phyloP scores from a whole-genome alignment of 2,329 filamentous ascomycete genomes.

The Allantophomopsis lycopodina region DNA sequence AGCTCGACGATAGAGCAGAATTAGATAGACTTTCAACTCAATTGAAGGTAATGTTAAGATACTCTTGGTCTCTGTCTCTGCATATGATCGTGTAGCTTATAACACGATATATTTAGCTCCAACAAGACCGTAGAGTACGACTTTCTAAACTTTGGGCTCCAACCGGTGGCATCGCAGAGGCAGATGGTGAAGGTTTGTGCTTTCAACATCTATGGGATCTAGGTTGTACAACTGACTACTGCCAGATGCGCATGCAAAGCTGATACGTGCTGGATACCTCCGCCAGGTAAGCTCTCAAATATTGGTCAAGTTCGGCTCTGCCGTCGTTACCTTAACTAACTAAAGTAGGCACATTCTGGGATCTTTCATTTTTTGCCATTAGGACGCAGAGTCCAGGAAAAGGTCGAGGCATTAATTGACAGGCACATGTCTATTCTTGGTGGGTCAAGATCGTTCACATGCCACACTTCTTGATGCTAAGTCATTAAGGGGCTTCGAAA shows the following conservation, averaged over 20 bases:
- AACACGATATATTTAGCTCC: background rate
- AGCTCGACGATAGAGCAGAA: too few species aligned
- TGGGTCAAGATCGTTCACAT: conserved; percentile 18
- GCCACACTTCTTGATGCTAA: conserved; percentile 2
- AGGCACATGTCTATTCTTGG: conserved; percentile 73
- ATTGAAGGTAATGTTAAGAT: too few species aligned
- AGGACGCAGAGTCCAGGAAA: conserved; percentile 75
- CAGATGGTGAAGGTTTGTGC: conserved; percentile 34
- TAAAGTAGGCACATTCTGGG: conserved; percentile 56
- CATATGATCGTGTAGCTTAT: too few species aligned
- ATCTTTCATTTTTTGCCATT: conserved; percentile 88
- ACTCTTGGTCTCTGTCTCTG: too few species aligned
- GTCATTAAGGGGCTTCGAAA: conserved; percentile 56
- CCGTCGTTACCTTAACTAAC: background rate
- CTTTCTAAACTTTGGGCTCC: conserved; percentile 72
- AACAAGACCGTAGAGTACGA: conserved; percentile 42
- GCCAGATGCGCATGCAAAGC: conserved; percentile 49
- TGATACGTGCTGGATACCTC: conserved; percentile 59
- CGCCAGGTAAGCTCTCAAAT: conserved; percentile 40
- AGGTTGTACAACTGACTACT: too few species aligned
- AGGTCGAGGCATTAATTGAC: conserved; percentile 75
- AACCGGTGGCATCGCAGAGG: conserved; percentile 50
- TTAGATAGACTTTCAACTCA: too few species aligned
- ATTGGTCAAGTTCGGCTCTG: background rate
- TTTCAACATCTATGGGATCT: too few species aligned